A percentile compares a stretch with the other conserved stretches of the same genome.
These are phyloP conservation scores for Hyaloscypha hepaticicola DNA, from an alignment of 495 filamentous ascomycete genomes.

Conservation along the genomic window DNA sequence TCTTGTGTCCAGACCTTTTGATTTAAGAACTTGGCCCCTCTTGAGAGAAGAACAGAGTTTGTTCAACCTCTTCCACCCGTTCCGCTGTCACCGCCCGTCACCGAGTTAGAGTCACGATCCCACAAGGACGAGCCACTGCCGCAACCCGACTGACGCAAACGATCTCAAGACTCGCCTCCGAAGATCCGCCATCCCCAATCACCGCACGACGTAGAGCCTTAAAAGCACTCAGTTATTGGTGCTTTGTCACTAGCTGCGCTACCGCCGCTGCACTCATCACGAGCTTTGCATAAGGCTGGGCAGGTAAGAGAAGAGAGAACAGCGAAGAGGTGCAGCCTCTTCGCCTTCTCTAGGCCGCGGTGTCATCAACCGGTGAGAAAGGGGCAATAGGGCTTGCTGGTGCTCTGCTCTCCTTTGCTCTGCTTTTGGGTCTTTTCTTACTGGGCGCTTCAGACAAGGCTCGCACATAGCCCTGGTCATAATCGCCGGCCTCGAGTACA, in stretches of 20 bases:
- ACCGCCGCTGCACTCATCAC: neutral
- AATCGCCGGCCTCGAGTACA: neutral
- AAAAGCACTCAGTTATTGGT: neutral
- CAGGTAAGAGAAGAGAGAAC: neutral
- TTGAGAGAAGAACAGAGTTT: neutral
- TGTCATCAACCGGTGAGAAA: neutral
- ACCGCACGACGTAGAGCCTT: neutral
- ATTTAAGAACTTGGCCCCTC: neutral
- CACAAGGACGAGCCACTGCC: neutral
- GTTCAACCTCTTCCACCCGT: conserved; percentile 9
- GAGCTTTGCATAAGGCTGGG: conserved; percentile 1
- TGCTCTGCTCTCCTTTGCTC: neutral
- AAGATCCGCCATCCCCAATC: neutral
- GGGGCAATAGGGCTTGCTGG: neutral
- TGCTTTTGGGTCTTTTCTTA: neutral
- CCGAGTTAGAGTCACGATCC: conserved; percentile 1
- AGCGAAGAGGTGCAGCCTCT: neutral
- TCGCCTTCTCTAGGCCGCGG: neutral
- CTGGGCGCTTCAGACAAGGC: neutral
- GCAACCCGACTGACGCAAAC: neutral
- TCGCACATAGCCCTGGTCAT: neutral
- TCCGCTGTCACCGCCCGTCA: neutral
- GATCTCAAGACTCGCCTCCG: neutral
- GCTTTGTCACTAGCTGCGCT: conserved; percentile 9
- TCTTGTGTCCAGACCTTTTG: neutral